Evolutionary conservation across 129 eudicot genomes (phyloP), one percentile per base, ranked within the genome.

Genomic region (Flaveria bidentis): DNA sequence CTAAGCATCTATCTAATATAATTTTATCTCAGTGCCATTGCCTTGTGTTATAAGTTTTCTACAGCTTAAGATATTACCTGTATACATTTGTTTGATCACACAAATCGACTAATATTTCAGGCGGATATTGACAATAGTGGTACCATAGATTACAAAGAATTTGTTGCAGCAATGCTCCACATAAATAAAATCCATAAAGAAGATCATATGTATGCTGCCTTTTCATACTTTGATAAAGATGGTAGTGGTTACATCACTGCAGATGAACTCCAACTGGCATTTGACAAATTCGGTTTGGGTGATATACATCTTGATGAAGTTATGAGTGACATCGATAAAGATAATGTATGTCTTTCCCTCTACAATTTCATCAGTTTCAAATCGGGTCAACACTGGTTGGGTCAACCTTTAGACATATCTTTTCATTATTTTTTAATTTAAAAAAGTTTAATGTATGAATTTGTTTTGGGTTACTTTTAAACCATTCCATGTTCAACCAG

Each of bases 91-190:
- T 74, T 58, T 65, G 41, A 56, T 73, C 30, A 16, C 50, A 41
- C 46, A 20, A 23, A 57, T 78, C 70, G 47, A 42, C 46, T 23
- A 45, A 69, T 11, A 39, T 68, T 85, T 78, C 90, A 92, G 98
- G 98, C 94, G 22, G 98, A 92, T 68, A 67, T 90, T 28, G 96
- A 92, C 68, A 92, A 92, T 60, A 92, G 96, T 80, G 98, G 98
- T 42, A 90, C 98, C 46, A 92, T 92, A 78, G 98, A 92, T 65
- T 90, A 92, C 20, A 86, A 88, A 18, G 98, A 93, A 71, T 93
- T 93, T 75, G 85, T 93, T 51, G 92, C 96, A 45, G 98, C 98
- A 44, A 93, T 93, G 98, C 86, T 93, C 23, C 91, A 93, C 83
- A 81, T 88, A 76, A 93, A 90, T 84, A 93, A 90, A 87, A 76